phyloP scores from a whole-genome alignment of 164 flowering plant species.

The Macadamia integrifolia region DNA sequence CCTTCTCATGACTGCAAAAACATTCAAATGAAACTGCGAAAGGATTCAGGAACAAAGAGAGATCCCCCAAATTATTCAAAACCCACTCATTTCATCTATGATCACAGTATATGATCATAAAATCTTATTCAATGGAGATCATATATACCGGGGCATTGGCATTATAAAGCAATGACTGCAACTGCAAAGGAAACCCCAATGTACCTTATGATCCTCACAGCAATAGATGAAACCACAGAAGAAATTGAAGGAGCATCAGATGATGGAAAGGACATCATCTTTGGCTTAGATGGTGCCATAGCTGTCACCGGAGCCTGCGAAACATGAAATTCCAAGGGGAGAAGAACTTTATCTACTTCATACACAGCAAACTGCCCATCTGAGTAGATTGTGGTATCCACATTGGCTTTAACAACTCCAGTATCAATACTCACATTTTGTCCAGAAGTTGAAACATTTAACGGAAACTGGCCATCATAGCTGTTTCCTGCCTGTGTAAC shows the following conservation, averaged over 20 bases:
- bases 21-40: not conserved
- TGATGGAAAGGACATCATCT: slow-evolving; percentile 35
- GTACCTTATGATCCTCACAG: not conserved
- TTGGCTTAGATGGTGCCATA: slow-evolving; percentile 46
- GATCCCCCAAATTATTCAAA: slow-evolving; percentile 2
- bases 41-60: not conserved
- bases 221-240: slow-evolving; percentile 23
- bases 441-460: slow-evolving; percentile 72
- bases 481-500: slow-evolving; percentile 72
- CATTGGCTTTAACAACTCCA: slow-evolving; percentile 49
- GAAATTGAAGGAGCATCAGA: slow-evolving; percentile 9
- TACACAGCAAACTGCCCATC: slow-evolving; percentile 68
- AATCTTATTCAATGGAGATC: too few species aligned
- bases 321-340: slow-evolving; percentile 54
- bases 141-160: too few species aligned
- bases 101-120: not conserved
- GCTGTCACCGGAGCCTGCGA: slow-evolving; percentile 32
- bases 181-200: slow-evolving; percentile 7
- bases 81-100: not conserved
- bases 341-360: slow-evolving; percentile 71
- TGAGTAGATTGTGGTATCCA: slow-evolving; percentile 47
- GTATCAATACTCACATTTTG: slow-evolving; percentile 60
- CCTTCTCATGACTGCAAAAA: not conserved
- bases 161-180: slow-evolving; percentile 5
- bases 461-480: slow-evolving; percentile 37